A percentile compares a stretch with the other conserved stretches of the same genome.
Conservation (phyloP, 805 yeast genomes). For the Cyberlindnera americana region DNA sequence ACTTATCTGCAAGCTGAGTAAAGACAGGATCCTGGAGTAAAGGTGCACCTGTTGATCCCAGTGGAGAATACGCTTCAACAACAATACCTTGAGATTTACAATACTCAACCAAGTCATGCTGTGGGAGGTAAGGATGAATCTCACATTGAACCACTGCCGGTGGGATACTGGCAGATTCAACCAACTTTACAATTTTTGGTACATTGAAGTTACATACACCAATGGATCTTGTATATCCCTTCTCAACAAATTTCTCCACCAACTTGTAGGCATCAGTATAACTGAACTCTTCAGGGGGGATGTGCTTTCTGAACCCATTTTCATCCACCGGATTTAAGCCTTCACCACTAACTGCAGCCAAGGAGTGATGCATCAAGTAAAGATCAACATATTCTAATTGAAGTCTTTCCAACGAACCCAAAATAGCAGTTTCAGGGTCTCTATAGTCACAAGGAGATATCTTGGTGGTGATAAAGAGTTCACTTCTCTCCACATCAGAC, state of each 20-base stretch:
- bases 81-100: too few relatives aligned
- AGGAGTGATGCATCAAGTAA: constrained; percentile 64
- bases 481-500: constrained; percentile 22
- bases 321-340: too few relatives aligned
- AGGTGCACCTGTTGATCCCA: too few relatives aligned
- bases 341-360: constrained; percentile 29
- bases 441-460: constrained; percentile 14
- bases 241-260: constrained; percentile 44
- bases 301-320: constrained; percentile 17
- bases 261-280: constrained; percentile 71
- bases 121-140: too few relatives aligned
- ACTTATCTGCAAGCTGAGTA: too few relatives aligned
- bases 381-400: constrained; percentile 59
- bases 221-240: constrained; percentile 57
- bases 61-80: too few relatives aligned
- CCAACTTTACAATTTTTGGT: too few relatives aligned
- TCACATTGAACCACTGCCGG: too few relatives aligned
- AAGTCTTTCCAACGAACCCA: background rate
- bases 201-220: constrained; percentile 76
- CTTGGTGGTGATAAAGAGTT: constrained; percentile 25
- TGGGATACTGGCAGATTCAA: too few relatives aligned
- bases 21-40: too few relatives aligned
- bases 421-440: background rate
- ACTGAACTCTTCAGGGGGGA: constrained; percentile 45
- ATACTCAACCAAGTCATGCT: too few relatives aligned